Evolutionary conservation across 1,284 basidiomycete species (phyloP), one percentile per base, ranked within the genome.

Genomic region (Malassezia brasiliensis): DNA sequence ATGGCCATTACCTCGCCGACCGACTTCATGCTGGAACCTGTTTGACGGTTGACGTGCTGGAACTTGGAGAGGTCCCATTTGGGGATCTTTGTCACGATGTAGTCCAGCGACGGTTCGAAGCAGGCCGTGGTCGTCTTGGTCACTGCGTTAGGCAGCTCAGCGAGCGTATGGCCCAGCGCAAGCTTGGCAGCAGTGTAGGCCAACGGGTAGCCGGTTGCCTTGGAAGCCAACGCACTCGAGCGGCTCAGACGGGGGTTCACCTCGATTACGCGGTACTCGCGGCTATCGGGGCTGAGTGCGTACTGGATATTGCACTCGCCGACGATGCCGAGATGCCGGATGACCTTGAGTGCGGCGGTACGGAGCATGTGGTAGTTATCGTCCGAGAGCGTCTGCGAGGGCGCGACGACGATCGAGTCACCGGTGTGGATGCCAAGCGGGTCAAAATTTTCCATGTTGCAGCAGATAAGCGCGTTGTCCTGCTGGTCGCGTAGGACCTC

Each of bases 1-100:
- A 99, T 96, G 62, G 93, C 93, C 94, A 99, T 98, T 69, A 98
- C 93, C 77, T 98, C 94, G 60, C 94, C 94, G 56, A 99, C 94
- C 22, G 88, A 91, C 79, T 99, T 98, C 94, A 99, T 98, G 25
- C 90, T 83, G 2, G 91, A 96, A 36, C 94, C 93, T 50, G 98
- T 85, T 74, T 90, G 85, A 58, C 93, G 86, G 76, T 94, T 86
- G 57, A 99, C 94, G 71, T 82, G 79, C 73, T 96, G 90, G 81
- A 99, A 96, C 79, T 99, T 99, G 66, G 90, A 90, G 60, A 99
- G 79, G 78, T 99, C 94, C 69, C 94, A 98, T 78, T 96, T 96
- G 66, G 94, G 94, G 67, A 99, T 98, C 80, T 99, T 98, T 56
- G 90, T 96, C 62, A 99, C 93, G 72, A 98, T 94, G 78, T 99